Conservation (phyloP, 306 rosid genomes). For the Dalbergia cochinchinensis region DNA sequence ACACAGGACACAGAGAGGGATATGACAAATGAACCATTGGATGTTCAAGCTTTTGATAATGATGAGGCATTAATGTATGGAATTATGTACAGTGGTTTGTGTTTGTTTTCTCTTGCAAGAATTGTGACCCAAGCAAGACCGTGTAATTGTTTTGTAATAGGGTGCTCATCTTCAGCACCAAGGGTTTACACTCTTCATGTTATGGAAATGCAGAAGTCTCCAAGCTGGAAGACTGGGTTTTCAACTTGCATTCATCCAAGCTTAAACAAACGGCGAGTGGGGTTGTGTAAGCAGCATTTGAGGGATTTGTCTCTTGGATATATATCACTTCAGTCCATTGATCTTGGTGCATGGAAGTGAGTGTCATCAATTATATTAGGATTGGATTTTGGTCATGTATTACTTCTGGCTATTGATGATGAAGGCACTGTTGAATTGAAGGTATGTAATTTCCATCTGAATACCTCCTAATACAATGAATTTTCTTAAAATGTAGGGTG, state of each 20-base stretch:
- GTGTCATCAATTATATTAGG: slow-evolving; percentile 33
- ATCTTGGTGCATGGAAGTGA: slow-evolving; percentile 88
- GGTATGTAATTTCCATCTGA: slow-evolving; percentile 52
- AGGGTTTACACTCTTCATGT: slow-evolving; percentile 84
- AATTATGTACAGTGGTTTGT: slow-evolving; percentile 75
- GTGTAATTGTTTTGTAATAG: slow-evolving; percentile 81
- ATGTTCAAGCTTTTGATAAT: slow-evolving; percentile 60
- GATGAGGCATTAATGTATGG: slow-evolving; percentile 88
- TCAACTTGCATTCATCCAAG: slow-evolving; percentile 87
- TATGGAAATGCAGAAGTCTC: slow-evolving; percentile 94
- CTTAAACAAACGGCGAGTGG: slow-evolving; percentile 76
- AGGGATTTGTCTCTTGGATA: slow-evolving; percentile 79
- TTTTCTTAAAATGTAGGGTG: slow-evolving; percentile 68
- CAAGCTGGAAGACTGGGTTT: slow-evolving; percentile 96
- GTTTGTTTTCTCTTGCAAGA: slow-evolving; percentile 81
- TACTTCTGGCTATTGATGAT: slow-evolving; percentile 52
- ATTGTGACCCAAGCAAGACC: slow-evolving; percentile 78
- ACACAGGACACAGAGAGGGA: slow-evolving; percentile 63
- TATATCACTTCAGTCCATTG: slow-evolving; percentile 86
- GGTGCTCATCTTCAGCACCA: slow-evolving; percentile 75
- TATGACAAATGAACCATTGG: slow-evolving; percentile 51
- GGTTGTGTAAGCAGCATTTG: slow-evolving; percentile 81
- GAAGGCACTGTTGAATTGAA: slow-evolving; percentile 71
- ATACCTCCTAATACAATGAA: slow-evolving; percentile 46
- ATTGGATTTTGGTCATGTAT: slow-evolving; percentile 32